Evolutionary conservation across 331 rosid genomes (phyloP).

Genomic region (Quercus phellos): DNA sequence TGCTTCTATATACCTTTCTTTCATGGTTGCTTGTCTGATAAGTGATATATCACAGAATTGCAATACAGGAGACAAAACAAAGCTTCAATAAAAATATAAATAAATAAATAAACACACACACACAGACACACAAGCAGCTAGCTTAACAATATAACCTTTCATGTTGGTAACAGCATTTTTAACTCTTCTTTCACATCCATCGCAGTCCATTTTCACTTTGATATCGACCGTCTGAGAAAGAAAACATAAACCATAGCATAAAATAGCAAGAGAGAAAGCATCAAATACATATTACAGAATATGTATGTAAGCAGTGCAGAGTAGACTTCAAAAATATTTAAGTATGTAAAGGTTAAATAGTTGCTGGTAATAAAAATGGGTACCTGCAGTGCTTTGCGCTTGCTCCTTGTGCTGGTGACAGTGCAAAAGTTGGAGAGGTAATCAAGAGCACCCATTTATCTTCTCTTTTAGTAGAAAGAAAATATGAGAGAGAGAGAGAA

Average conservation of each 20-base stretch:
- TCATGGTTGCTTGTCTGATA: not conserved
- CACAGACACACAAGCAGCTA: conserved; percentile 4
- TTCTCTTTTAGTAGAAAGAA: conserved; percentile 18
- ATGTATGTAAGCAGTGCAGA: not conserved
- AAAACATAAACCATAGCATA: not conserved
- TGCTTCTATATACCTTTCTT: not conserved
- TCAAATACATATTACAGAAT: not conserved
- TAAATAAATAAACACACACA: not conserved
- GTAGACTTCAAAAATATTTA: not conserved
- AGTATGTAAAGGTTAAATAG: not conserved
- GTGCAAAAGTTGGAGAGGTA: conserved; percentile 66
- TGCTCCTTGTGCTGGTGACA: conserved; percentile 43
- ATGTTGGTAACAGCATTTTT: conserved; percentile 59
- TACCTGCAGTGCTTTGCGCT: conserved; percentile 89
- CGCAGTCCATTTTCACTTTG: conserved; percentile 86
- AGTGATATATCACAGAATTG: not conserved
- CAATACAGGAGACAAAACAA: not conserved
- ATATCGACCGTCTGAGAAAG: conserved; percentile 63
- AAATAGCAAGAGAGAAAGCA: not conserved
- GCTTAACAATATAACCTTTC: conserved; percentile 44
- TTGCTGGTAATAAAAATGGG: not conserved
- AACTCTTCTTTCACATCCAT: conserved; percentile 86
- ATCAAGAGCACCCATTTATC: conserved; percentile 79
- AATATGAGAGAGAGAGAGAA: conserved; percentile 14
- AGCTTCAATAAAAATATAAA: not conserved